A percentile compares a stretch with the other conserved stretches of the same genome.
Conservation (phyloP, 2,329 filamentous ascomycete species). For the Metarhizium anisopliae region DNA sequence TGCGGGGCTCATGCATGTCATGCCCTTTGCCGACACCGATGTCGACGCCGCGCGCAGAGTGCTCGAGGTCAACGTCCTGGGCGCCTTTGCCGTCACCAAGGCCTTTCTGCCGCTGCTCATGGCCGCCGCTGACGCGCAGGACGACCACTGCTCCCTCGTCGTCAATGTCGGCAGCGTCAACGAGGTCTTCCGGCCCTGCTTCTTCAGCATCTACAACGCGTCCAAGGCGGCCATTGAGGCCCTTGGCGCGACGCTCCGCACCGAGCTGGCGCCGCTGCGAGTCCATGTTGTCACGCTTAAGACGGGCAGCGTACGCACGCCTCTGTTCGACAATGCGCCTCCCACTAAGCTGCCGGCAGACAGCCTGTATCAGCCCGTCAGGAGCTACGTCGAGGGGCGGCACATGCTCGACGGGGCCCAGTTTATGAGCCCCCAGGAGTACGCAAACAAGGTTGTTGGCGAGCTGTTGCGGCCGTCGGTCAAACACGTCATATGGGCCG, state of each 20-base stretch:
- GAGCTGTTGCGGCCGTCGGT: no score
- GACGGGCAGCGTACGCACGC: not conserved
- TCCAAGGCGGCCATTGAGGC: conserved; percentile 8
- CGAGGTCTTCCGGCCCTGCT: conserved; percentile 15
- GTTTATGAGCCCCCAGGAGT: no score
- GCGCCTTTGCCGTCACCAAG: conserved; percentile 18
- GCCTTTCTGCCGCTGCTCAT: conserved; percentile 19
- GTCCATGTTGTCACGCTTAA: conserved; percentile 13
- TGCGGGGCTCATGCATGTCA: conserved; percentile 17
- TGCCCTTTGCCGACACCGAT: conserved; percentile 17
- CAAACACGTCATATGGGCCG: no score
- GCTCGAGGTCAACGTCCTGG: conserved; percentile 23
- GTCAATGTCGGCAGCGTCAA: conserved; percentile 20
- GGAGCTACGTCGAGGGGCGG: no score
- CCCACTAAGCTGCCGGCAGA: no score
- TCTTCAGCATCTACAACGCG: conserved; percentile 6
- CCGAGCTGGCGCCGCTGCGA: conserved; percentile 17
- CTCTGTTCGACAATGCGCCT: no score
- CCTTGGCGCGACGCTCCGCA: conserved; percentile 14
- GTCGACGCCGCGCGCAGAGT: conserved; percentile 14
- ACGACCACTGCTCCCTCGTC: no score
- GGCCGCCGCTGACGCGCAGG: conserved; percentile 8
- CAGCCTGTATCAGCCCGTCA: no score
- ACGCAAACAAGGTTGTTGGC: no score
- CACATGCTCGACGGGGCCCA: no score